Evolutionary conservation across 495 filamentous ascomycete genomes (phyloP), one percentile per base, ranked within the genome.

Genomic region (Penicillium egyptiacum): DNA sequence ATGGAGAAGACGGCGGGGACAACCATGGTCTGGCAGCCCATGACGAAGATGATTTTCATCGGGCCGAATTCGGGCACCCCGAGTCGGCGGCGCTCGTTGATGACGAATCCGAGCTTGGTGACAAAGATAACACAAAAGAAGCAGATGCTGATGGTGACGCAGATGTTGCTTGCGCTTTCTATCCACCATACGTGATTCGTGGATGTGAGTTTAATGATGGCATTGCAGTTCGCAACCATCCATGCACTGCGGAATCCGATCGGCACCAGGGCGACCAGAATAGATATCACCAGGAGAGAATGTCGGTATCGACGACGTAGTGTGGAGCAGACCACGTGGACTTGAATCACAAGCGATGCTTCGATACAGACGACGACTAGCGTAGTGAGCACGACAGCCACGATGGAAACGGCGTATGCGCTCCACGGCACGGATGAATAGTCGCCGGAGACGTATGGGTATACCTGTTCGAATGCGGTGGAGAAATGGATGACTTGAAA

Each of bases 1-100:
- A 83, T 78, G 2, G 85, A 83, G 69, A 96, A 90, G 58, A 92
- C 65, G 19, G 87, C 90, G 86, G 92, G 92, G 50, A 94, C 75
- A 30, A 92, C 64, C 79, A 96, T 81, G 19, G 88, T 90, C 70
- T 90, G 88, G 56, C 83, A 87, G 45, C 86, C 85, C 81, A 90
- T 87, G 57, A 88, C 79, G 64, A 88, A 88, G 56, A 91, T 82
- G 52, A 87, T 80, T 61, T 86, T 83, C 77, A 91, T 84, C 0
- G 86, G 82, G 2, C 84, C 84, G 63, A 87, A 87, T 20, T 83
- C 79, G 35, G 67, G 71, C 45, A 88, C 62, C 0, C 86, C 83
- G 20, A 90, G 72, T 51, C 71, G 74, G 47, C 69, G 76, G 16
- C 89, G 81, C 41, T 81, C 72, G 2, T 64, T 63, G 23, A 91